Evolutionary conservation across 306 rosid genomes (phyloP).

Genomic region (Cicer chorassanicum): DNA sequence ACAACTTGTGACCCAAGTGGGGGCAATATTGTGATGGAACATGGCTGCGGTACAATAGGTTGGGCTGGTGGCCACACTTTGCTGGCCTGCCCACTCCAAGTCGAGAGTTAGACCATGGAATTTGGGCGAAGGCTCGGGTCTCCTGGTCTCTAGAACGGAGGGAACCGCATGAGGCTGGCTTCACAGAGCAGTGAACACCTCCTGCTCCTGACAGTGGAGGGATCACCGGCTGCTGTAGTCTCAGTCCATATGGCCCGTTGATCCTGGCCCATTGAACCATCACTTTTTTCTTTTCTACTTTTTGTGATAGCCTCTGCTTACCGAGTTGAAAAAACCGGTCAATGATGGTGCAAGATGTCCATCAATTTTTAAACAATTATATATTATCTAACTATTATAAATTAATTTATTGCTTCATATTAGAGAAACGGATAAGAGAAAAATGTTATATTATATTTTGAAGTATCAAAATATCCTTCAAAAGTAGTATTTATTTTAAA

Average conservation of each 20-base stretch:
- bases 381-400: too few species aligned
- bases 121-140: not conserved
- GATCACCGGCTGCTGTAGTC: not conserved
- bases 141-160: not conserved
- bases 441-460: too few species aligned
- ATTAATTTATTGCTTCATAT: too few species aligned
- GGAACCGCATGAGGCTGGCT: conserved; percentile 16
- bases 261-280: not conserved
- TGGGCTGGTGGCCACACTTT: not conserved
- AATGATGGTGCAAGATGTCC: too few species aligned
- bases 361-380: too few species aligned
- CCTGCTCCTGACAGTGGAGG: not conserved
- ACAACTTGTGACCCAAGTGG: not conserved
- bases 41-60: not conserved
- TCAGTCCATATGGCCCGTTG: not conserved
- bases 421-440: too few species aligned
- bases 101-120: not conserved
- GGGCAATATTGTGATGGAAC: not conserved
- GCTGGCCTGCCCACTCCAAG: conserved; percentile 2
- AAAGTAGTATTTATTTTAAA: too few species aligned
- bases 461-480: too few species aligned
- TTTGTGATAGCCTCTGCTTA: too few species aligned
- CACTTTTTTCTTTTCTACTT: not conserved
- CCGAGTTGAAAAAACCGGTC: too few species aligned
- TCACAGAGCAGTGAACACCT: not conserved